Evolutionary conservation across 2,329 filamentous ascomycete species (phyloP).

Genomic region (Ophiosphaerella herpotricha): DNA sequence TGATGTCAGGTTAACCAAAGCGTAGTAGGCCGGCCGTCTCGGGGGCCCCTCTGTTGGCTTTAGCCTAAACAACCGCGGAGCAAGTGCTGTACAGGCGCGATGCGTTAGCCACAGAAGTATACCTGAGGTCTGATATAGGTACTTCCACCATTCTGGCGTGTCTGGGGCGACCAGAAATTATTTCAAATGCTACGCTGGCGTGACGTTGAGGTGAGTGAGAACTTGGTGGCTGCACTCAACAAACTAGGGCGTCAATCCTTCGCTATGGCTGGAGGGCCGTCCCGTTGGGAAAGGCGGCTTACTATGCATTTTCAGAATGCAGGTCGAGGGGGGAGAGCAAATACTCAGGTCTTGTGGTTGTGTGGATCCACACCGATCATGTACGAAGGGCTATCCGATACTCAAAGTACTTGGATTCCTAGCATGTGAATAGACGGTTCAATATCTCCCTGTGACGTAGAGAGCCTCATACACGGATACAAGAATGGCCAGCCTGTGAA

Average conservation of each 20-base stretch:
- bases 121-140: constrained; percentile 26
- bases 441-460: too few relatives aligned
- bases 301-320: constrained; percentile 20
- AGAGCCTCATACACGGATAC: too few relatives aligned
- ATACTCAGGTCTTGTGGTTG: neutral
- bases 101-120: constrained; percentile 28
- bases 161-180: constrained; percentile 15
- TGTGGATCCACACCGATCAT: neutral
- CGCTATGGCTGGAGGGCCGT: constrained; percentile 29
- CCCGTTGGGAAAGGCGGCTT: constrained; percentile 31
- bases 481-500: too few relatives aligned
- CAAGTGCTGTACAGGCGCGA: constrained; percentile 20
- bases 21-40: constrained; percentile 26
- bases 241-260: constrained; percentile 12
- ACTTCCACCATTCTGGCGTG: constrained; percentile 5
- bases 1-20: constrained; percentile 15
- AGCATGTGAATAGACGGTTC: too few relatives aligned
- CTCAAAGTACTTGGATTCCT: neutral
- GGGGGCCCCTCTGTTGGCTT: constrained; percentile 18
- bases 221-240: constrained; percentile 11
- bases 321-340: constrained; percentile 9
- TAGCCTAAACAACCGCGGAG: constrained; percentile 32
- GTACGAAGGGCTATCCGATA: neutral
- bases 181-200: constrained; percentile 17
- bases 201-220: constrained; percentile 17